Percentiles rank a stretch among this genome's conserved stretches.
Conservation (phyloP, 148 eudicot species). For the Cornus kousa region DNA sequence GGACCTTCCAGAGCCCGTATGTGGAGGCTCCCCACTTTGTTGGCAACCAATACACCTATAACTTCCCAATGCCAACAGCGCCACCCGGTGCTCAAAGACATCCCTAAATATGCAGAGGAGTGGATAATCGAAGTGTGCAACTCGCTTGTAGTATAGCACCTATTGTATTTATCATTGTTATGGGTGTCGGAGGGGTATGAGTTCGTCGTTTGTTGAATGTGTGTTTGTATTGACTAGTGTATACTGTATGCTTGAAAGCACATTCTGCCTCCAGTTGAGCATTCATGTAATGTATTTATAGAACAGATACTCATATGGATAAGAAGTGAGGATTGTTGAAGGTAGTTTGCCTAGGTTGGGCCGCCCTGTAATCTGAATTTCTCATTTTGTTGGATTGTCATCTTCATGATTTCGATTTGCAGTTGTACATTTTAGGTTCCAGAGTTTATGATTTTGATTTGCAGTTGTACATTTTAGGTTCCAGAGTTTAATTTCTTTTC, state of each 20-base stretch:
- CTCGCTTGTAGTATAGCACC: background rate
- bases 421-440: conserved; percentile 7
- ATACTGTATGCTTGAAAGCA: background rate
- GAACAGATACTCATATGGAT: background rate
- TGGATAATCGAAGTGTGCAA: conserved; percentile 2
- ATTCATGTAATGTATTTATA: conserved; percentile 1
- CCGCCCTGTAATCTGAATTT: conserved; percentile 6
- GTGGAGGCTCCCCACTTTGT: conserved; percentile 88
- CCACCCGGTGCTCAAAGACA: conserved; percentile 96
- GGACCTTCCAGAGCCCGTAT: conserved; percentile 72
- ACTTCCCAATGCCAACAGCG: conserved; percentile 87
- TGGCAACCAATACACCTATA: conserved; percentile 42
- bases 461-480: conserved; percentile 5
- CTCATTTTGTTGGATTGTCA: background rate
- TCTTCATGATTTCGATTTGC: background rate
- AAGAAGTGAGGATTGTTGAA: background rate
- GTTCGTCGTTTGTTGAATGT: background rate
- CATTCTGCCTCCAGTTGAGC: background rate
- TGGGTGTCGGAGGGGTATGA: background rate
- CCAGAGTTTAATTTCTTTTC: background rate
- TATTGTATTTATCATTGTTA: background rate
- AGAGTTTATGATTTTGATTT: background rate
- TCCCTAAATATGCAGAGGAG: conserved; percentile 28
- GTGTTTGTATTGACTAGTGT: background rate
- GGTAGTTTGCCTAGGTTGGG: conserved; percentile 2